Base-by-base conservation (phyloP, 2,329 filamentous ascomycete genomes). In the Fusarium beomiforme region DNA sequence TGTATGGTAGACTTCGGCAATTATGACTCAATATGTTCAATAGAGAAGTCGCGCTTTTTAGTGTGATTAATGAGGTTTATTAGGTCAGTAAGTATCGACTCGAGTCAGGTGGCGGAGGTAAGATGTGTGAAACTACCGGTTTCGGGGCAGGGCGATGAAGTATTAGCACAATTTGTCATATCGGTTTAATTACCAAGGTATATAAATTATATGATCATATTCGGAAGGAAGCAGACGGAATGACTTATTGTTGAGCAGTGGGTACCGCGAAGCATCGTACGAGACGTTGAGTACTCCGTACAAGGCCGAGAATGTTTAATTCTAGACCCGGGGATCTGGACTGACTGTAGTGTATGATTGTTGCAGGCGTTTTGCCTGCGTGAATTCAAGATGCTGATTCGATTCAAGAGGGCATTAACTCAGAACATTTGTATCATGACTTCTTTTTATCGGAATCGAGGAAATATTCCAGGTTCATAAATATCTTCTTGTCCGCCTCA, bases 181-280 rank as follows among this genome's bases (percentile, higher is more conserved):
- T 51, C 42, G 46, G 29, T 62, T 62, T n/a, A n/a, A n/a, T n/a
- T n/a, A n/a, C n/a, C n/a, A n/a, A n/a, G n/a, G n/a, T n/a, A n/a
- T n/a, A n/a, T n/a, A 36, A 29, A 17, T 37, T 39, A 17, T 33
- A 36, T 51, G 37, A 36, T 23, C 31, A 31, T 13, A n/a, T 31
- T 37, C 34, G 51, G 60, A 43, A 53, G 51, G 64, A 67, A 51
- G 54, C 51, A 58, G 50, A 63, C 55, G 51, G 67, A 47, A 67
- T 31, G 59, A 53, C 17, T 41, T 31, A 58, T 47, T 60, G 49
- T 47, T 62, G 53, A 49, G 60, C 41, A 53, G 69, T 72, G 70
- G 69, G 51, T 62, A 71, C 61, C 49, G 65, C 49, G 31, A 47
- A 70, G 36, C 50, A 71, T 72, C 69, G 60, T 71, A 71, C 69